A percentile compares a stretch with the other conserved stretches of the same genome.
phyloP scores from a whole-genome alignment of 768 basidiomycete genomes.

The Hysterangium stoloniferum region DNA sequence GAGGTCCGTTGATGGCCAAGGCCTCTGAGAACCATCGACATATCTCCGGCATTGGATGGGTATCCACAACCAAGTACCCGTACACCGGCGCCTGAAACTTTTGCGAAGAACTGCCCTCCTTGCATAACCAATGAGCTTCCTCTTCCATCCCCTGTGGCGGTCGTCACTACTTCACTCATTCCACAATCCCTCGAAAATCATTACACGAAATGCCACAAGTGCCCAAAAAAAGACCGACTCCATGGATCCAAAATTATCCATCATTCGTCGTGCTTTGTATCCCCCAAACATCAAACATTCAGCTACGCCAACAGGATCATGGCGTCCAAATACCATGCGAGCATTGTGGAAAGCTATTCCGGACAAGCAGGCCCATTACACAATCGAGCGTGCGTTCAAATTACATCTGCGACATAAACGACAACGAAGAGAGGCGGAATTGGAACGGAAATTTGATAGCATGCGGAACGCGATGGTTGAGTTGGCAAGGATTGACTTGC shows the following conservation, averaged over 20 bases:
- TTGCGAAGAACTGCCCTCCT: too few species aligned
- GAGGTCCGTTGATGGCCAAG: too few species aligned
- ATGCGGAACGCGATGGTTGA: conserved; percentile 86
- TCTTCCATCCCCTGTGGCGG: too few species aligned
- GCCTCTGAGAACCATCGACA: too few species aligned
- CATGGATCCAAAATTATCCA: conserved; percentile 57
- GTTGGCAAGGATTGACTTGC: conserved; percentile 51
- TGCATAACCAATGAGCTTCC: too few species aligned
- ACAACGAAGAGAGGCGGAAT: conserved; percentile 57
- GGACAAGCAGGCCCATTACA: conserved; percentile 83
- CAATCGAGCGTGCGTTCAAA: conserved; percentile 86
- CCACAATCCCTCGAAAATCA: too few species aligned
- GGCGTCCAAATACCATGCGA: conserved; percentile 72
- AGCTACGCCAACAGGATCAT: conserved; percentile 70
- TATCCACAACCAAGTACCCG: too few species aligned
- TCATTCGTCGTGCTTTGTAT: conserved; percentile 74
- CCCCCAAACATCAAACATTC: conserved; percentile 66
- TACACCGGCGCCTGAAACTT: too few species aligned
- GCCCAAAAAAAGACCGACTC: too few species aligned
- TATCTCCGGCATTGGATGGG: too few species aligned
- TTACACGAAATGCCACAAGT: too few species aligned
- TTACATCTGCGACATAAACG: conserved; percentile 72
- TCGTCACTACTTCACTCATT: too few species aligned
- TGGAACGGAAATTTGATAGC: conserved; percentile 67
- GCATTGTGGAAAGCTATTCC: conserved; percentile 81